phyloP scores from a whole-genome alignment of 2,329 filamentous ascomycete genomes.

The Exophiala alcalophila region DNA sequence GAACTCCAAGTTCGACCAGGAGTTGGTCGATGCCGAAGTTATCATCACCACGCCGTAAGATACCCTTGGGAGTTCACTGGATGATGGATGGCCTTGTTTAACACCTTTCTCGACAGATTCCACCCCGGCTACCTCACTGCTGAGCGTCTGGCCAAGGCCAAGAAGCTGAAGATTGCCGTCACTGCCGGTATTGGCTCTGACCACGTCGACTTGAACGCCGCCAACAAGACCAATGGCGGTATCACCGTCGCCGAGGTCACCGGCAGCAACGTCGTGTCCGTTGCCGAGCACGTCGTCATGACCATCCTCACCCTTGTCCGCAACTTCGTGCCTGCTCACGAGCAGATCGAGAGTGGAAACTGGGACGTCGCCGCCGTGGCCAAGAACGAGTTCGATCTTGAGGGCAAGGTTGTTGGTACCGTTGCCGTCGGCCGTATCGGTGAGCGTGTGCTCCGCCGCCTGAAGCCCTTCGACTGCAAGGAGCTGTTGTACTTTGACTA shows the following conservation, averaged over 20 bases:
- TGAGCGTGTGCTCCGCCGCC: constrained; percentile 91
- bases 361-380: constrained; percentile 95
- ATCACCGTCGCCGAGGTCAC: constrained; percentile 97
- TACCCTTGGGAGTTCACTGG: no score
- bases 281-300: constrained; percentile 99
- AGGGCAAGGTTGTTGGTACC: constrained; percentile 96
- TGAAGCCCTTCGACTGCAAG: constrained; percentile 99
- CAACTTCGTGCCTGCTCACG: constrained; percentile 98
- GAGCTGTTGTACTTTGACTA: constrained; percentile 99
- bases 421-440: constrained; percentile 97
- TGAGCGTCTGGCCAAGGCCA: constrained; percentile 93
- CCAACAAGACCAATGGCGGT: constrained; percentile 97
- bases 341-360: constrained; percentile 82
- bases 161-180: constrained; percentile 97
- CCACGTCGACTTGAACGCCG: constrained; percentile 93
- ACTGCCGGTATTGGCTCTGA: constrained; percentile 98
- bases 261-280: constrained; percentile 96
- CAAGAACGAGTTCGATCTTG: constrained; percentile 98
- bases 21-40: constrained; percentile 93
- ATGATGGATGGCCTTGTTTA: constrained; percentile 1
- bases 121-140: constrained; percentile 97
- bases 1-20: constrained; percentile 88
- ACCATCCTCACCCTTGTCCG: constrained; percentile 93
- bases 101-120: constrained; percentile 62
- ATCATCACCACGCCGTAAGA: constrained; percentile 95